These are phyloP conservation scores for Aspergillus amoenus DNA, from an alignment of 2,329 filamentous ascomycete species.

Conservation along the genomic window DNA sequence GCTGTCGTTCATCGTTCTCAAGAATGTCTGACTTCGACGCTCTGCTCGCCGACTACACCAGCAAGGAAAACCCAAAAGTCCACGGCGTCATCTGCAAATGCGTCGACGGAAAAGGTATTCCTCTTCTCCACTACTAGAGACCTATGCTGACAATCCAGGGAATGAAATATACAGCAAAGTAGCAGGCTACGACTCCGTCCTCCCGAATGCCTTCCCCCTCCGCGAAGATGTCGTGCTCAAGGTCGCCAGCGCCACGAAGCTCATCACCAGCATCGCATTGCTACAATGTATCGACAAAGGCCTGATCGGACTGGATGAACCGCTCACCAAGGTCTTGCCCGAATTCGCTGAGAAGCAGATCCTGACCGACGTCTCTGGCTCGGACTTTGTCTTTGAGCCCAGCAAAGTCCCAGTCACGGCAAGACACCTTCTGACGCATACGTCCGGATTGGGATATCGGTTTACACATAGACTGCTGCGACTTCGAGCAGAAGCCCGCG, in stretches of 20 bases:
- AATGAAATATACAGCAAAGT: constrained; percentile 10
- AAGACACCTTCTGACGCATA: constrained; percentile 8
- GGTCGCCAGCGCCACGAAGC: constrained; percentile 37
- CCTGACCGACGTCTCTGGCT: constrained; percentile 47
- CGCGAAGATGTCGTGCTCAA: constrained; percentile 20
- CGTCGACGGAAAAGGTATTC: neutral
- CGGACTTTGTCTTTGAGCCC: constrained; percentile 20
- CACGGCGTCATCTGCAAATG: constrained; percentile 10
- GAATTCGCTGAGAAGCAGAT: constrained; percentile 51
- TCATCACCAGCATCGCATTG: constrained; percentile 53
- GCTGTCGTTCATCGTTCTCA: neutral
- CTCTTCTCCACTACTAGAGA: too few relatives aligned
- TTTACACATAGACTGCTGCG: neutral
- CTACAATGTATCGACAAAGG: constrained; percentile 58
- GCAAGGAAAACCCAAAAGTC: neutral
- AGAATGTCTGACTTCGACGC: constrained; percentile 8
- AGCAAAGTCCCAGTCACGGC: neutral
- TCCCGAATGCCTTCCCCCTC: neutral
- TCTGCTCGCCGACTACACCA: constrained; percentile 8
- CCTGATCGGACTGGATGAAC: constrained; percentile 46
- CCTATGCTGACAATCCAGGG: neutral
- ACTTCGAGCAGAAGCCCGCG: neutral
- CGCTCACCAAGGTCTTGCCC: constrained; percentile 48
- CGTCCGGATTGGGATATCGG: neutral
- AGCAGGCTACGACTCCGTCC: constrained; percentile 1